phyloP scores from a whole-genome alignment of 768 basidiomycete genomes.

The Dioszegia crocea region DNA sequence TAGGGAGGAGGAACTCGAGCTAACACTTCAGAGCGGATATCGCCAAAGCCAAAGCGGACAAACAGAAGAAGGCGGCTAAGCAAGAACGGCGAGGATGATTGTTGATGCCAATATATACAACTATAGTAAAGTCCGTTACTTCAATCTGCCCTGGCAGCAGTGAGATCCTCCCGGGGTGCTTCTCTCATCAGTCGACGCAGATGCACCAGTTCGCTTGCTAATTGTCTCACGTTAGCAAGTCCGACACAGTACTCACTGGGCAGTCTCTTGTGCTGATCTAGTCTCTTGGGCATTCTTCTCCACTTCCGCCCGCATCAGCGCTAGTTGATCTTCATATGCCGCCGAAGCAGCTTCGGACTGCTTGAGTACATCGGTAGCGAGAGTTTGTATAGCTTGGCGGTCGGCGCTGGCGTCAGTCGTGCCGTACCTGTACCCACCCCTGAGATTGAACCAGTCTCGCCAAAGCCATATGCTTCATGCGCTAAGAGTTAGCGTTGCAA shows the following conservation, averaged over 20 bases:
- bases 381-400: conserved; percentile 4
- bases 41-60: conserved; percentile 47
- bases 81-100: conserved; percentile 39
- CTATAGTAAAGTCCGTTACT: background rate
- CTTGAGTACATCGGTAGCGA: conserved; percentile 14
- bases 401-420: background rate
- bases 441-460: conserved; percentile 38
- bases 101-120: background rate
- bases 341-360: conserved; percentile 16
- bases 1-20: too few relatives aligned
- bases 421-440: conserved; percentile 22
- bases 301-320: conserved; percentile 17
- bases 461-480: conserved; percentile 32
- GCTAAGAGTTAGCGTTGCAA: conserved; percentile 12
- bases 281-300: conserved; percentile 21
- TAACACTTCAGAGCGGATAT: conserved; percentile 46
- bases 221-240: conserved; percentile 13
- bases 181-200: conserved; percentile 33
- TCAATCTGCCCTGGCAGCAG: too few relatives aligned
- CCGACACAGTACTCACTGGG: conserved; percentile 24
- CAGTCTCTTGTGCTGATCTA: conserved; percentile 19
- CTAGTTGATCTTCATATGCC: conserved; percentile 28
- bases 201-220: conserved; percentile 27
- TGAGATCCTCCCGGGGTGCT: conserved; percentile 5
- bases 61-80: conserved; percentile 50